phyloP scores from a whole-genome alignment of 495 filamentous ascomycete genomes.

The Hypomontagnella submonticulosa region DNA sequence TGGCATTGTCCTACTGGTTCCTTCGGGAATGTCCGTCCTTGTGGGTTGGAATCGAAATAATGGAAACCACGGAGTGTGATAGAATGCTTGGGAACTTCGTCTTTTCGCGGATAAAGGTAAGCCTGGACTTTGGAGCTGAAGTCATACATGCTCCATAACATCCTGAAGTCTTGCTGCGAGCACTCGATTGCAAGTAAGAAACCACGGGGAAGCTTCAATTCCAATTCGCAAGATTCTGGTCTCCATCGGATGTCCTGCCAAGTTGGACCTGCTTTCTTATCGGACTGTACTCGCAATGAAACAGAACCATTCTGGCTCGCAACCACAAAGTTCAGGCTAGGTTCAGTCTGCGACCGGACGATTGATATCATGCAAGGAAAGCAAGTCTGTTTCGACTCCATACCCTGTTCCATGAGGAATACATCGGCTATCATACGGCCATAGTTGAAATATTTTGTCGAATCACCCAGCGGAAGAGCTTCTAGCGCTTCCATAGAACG shows the following conservation, averaged over 20 bases:
- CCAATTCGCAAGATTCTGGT: constrained; percentile 66
- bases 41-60: constrained; percentile 74
- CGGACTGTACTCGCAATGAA: constrained; percentile 76
- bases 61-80: constrained; percentile 74
- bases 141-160: constrained; percentile 81
- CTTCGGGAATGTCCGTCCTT: constrained; percentile 74
- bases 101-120: constrained; percentile 69
- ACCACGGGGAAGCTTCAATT: constrained; percentile 73
- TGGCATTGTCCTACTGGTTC: constrained; percentile 76
- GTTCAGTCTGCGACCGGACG: constrained; percentile 72
- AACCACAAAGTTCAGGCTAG: constrained; percentile 73
- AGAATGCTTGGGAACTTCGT: constrained; percentile 74
- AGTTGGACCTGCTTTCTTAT: constrained; percentile 72
- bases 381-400: constrained; percentile 69
- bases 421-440: constrained; percentile 76
- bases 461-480: constrained; percentile 80
- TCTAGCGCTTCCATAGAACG: constrained; percentile 64
- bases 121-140: constrained; percentile 78
- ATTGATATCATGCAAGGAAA: constrained; percentile 80
- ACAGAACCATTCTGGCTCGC: constrained; percentile 80
- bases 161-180: constrained; percentile 76
- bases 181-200: constrained; percentile 75
- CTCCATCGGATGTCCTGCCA: constrained; percentile 88
- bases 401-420: constrained; percentile 73
- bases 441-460: constrained; percentile 74